Conservation (phyloP, 176 grass and related monocot genomes). For the Bonia amplexicaulis region DNA sequence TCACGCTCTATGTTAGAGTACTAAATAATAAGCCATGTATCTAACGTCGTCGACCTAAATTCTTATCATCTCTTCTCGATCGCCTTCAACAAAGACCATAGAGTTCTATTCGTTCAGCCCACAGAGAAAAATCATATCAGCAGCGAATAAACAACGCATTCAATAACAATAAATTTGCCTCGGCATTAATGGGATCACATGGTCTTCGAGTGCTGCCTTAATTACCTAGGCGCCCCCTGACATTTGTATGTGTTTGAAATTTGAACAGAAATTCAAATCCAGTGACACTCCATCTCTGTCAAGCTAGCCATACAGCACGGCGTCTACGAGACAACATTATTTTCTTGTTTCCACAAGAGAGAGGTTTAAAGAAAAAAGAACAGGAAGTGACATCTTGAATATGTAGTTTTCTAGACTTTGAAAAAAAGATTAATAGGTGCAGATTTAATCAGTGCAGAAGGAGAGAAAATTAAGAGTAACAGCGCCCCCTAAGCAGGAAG, state of each 20-base stretch:
- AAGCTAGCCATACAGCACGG: slow-evolving; percentile 18
- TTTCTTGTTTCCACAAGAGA: not conserved
- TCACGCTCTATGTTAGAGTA: not conserved
- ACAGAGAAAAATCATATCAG: not conserved
- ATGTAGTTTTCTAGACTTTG: not conserved
- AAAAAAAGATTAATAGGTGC: not conserved
- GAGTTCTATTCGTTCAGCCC: not conserved
- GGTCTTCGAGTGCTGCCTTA: slow-evolving; percentile 5
- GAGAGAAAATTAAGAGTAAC: not conserved
- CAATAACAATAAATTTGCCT: not conserved
- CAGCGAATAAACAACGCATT: slow-evolving; percentile 5
- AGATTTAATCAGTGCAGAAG: not conserved
- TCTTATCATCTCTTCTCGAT: slow-evolving; percentile 18
- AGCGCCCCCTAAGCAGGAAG: not conserved
- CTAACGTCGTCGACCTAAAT: slow-evolving; percentile 23
- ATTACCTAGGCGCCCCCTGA: not conserved
- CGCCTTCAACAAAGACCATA: slow-evolving; percentile 11
- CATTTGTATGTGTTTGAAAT: slow-evolving; percentile 2
- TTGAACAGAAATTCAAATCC: not conserved
- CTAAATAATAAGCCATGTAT: not conserved
- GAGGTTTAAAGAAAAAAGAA: not conserved
- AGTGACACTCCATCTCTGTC: slow-evolving; percentile 1
- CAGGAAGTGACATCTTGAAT: not conserved
- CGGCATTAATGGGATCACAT: slow-evolving; percentile 47
- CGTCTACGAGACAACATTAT: slow-evolving; percentile 30